Conservation (phyloP, 106 monocot species). For the Dendrobium huoshanense region DNA sequence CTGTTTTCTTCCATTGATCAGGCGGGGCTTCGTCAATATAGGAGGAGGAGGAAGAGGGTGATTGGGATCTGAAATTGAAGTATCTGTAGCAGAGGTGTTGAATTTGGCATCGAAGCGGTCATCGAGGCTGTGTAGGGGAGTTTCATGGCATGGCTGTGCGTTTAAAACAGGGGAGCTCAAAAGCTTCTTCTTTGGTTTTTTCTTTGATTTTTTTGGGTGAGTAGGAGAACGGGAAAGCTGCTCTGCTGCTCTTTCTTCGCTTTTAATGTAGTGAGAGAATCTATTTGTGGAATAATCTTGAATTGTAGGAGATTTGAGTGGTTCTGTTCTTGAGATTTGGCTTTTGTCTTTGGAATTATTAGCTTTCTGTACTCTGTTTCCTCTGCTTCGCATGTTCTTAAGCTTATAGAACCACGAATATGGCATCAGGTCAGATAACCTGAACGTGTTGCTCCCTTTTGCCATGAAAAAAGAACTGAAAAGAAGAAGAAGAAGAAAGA, state of each 20-base stretch:
- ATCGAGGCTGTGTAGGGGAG: background rate
- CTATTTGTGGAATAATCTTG: slow-evolving; percentile 23
- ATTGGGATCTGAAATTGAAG: background rate
- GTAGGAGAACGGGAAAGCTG: slow-evolving; percentile 10
- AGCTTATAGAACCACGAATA: slow-evolving; percentile 54
- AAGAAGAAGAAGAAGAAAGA: background rate
- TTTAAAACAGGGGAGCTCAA: background rate
- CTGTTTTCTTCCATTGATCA: background rate
- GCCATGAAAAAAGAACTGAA: background rate
- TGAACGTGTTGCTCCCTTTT: slow-evolving; percentile 29
- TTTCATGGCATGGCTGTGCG: background rate
- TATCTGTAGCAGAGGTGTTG: background rate
- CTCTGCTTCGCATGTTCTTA: slow-evolving; percentile 25
- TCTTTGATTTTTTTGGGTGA: background rate
- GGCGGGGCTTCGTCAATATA: slow-evolving; percentile 11
- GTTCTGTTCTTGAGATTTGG: background rate
- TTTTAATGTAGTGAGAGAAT: slow-evolving; percentile 42
- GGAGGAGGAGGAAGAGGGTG: background rate
- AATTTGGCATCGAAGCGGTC: no score
- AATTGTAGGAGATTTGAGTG: background rate
- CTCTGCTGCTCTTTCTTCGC: slow-evolving; percentile 9
- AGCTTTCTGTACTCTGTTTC: background rate
- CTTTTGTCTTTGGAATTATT: background rate
- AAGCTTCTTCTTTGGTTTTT: background rate
- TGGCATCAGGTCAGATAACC: slow-evolving; percentile 28